Percentiles rank a stretch among this genome's conserved stretches.
These are phyloP conservation scores for Colletotrichum truncatum DNA, from an alignment of 2,329 filamentous ascomycete species.

Conservation along the genomic window DNA sequence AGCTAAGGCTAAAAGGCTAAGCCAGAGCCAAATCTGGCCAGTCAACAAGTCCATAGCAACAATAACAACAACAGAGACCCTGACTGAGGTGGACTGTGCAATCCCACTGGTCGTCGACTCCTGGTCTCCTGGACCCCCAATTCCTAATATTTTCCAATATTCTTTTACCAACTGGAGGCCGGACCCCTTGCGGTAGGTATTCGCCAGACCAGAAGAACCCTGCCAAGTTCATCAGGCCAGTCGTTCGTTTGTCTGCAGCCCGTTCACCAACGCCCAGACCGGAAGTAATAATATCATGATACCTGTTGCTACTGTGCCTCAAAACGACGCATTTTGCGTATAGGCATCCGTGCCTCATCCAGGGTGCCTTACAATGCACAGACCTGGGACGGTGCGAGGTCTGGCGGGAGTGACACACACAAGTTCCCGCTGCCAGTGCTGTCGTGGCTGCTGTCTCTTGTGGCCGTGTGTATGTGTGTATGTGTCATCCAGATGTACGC, in stretches of 20 bases:
- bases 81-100: conserved; percentile 4
- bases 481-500: too few species aligned
- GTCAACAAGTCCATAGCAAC: conserved; percentile 5
- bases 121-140: conserved; percentile 7
- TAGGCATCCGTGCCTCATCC: background rate
- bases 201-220: background rate
- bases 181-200: background rate
- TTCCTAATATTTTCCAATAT: background rate
- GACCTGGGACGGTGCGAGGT: background rate
- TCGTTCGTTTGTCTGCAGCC: background rate
- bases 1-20: background rate
- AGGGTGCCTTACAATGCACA: background rate
- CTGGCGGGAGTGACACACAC: conserved; percentile 12
- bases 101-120: background rate
- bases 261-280: background rate
- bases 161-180: background rate
- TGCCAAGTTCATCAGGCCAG: background rate
- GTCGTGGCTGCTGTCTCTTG: background rate
- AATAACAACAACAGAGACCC: conserved; percentile 8
- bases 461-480: too few species aligned
- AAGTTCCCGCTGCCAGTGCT: conserved; percentile 10
- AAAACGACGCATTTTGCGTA: too few species aligned
- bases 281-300: background rate
- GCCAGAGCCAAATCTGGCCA: conserved; percentile 19
- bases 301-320: background rate